Base-by-base conservation (phyloP, 805 yeast genomes). In the Tetrapisispora arboricola region DNA sequence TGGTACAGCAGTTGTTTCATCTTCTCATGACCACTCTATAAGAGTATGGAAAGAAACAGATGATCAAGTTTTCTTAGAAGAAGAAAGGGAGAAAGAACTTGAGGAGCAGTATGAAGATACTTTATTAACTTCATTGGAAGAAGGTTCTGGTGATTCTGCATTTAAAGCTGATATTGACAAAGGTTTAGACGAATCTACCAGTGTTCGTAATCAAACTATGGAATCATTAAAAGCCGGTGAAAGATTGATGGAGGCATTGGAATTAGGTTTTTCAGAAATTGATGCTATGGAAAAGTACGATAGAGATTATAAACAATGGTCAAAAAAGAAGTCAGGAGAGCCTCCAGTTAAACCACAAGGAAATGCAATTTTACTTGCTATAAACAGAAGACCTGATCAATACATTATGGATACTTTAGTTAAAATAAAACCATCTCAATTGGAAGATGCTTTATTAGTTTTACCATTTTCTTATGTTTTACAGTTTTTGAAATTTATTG, bases 181-280 rank as follows among this genome's bases (percentile, higher is more conserved):
- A n/a, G 73, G 59, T 1, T 73, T 65, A 4, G 80, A 73, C 44
- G 83, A 75, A 38, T 79, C 73, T 4, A 70, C 73, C 6, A 73
- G 73, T 41, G 96, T 85, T 15, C 72, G 76, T 27, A 80, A 80
- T 51, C 95, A 88, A 61, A 86, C 95, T 0, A 67, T 80, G 57
- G 98, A 92, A 54, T 83, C 96, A 2, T 71, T 92, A 55, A 90
- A 90, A 61, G 92, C 96, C 1, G 95, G 97, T 48, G 98, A 90
- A 63, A 80, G 80, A 54, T 63, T 90, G 36, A 80, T 85, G 75
- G 97, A 90, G 58, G 96, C 96, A 0, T 65, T 90, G 38, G 96
- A 92, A 49, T 66, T 88, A 44, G 94, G 94, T 1, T 64, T 66
- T 15, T 76, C 74, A 38, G 96, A 87, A 50, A 63, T 84, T 32